Conservation (phyloP, 192 early-diverging fungal genomes). For the Coemansia sp. region DNA sequence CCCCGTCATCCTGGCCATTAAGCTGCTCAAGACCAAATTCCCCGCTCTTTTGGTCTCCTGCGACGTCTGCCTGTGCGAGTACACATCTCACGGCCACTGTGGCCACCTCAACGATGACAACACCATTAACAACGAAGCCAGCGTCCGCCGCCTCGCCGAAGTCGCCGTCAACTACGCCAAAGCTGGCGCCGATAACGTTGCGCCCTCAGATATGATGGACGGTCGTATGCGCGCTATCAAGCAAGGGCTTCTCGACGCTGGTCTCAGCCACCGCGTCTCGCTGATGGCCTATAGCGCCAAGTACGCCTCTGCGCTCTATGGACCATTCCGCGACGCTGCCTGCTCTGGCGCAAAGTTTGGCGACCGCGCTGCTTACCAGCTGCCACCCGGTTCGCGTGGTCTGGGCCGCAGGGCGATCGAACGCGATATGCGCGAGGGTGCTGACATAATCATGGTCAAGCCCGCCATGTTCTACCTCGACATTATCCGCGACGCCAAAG, state of each 20-base stretch:
- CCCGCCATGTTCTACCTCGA: slow-evolving; percentile 95
- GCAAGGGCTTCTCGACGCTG: slow-evolving; percentile 69
- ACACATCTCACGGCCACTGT: slow-evolving; percentile 96
- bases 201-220: slow-evolving; percentile 99
- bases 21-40: slow-evolving; percentile 72
- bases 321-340: slow-evolving; percentile 96
- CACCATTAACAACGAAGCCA: slow-evolving; percentile 76
- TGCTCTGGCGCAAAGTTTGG: slow-evolving; percentile 90
- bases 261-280: slow-evolving; percentile 72
- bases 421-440: slow-evolving; percentile 90
- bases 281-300: slow-evolving; percentile 98
- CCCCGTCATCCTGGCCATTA: slow-evolving; percentile 83
- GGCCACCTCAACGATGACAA: slow-evolving; percentile 78
- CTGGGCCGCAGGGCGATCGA: slow-evolving; percentile 85
- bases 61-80: slow-evolving; percentile 97
- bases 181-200: slow-evolving; percentile 88
- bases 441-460: slow-evolving; percentile 98
- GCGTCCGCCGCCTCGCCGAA: slow-evolving; percentile 77
- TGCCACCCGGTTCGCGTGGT: slow-evolving; percentile 85
- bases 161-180: slow-evolving; percentile 85
- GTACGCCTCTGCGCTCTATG: slow-evolving; percentile 93
- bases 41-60: slow-evolving; percentile 83
- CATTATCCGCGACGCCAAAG: slow-evolving; percentile 83
- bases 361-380: slow-evolving; percentile 93
- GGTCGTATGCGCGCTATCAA: slow-evolving; percentile 93